phyloP scores from a whole-genome alignment of 2,329 filamentous ascomycete genomes.

The Pseudogymnoascus destructans region DNA sequence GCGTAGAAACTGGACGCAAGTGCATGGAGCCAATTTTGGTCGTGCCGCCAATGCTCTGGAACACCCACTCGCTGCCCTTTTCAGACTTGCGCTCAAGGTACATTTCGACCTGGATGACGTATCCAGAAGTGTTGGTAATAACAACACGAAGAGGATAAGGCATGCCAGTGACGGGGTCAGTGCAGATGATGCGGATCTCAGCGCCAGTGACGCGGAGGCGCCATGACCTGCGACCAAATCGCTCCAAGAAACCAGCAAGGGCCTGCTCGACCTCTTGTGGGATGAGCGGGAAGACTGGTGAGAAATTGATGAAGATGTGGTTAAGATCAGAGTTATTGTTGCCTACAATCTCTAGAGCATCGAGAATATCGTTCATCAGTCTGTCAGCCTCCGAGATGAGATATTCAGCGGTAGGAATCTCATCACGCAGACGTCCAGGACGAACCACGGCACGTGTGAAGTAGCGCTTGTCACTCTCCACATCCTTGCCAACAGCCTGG shows the following conservation, averaged over 20 bases:
- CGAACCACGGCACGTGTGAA: conserved; percentile 94
- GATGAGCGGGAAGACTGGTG: conserved; percentile 83
- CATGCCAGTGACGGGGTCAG: conserved; percentile 68
- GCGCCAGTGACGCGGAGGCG: conserved; percentile 91
- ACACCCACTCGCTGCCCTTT: conserved; percentile 87
- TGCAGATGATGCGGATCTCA: conserved; percentile 97
- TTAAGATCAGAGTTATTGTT: conserved; percentile 99
- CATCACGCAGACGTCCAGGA: conserved; percentile 84
- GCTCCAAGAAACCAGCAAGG: conserved; percentile 87
- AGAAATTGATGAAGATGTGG: conserved; percentile 99
- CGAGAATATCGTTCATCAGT: conserved; percentile 93
- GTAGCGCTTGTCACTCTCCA: conserved; percentile 95
- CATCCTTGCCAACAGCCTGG: conserved; percentile 86
- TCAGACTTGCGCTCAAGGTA: conserved; percentile 97
- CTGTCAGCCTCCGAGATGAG: conserved; percentile 94
- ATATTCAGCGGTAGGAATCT: conserved; percentile 97
- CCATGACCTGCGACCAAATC: conserved; percentile 91
- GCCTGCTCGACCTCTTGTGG: conserved; percentile 85
- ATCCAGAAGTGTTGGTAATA: conserved; percentile 96
- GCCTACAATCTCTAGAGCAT: conserved; percentile 94
- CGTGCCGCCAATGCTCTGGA: conserved; percentile 92
- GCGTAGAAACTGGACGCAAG: conserved; percentile 75
- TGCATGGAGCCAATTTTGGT: conserved; percentile 95
- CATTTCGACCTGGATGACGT: conserved; percentile 93
- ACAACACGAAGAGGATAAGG: conserved; percentile 89